Evolutionary conservation across 2,329 filamentous ascomycete genomes (phyloP).

Genomic region (Trichophyton schoenleinii): DNA sequence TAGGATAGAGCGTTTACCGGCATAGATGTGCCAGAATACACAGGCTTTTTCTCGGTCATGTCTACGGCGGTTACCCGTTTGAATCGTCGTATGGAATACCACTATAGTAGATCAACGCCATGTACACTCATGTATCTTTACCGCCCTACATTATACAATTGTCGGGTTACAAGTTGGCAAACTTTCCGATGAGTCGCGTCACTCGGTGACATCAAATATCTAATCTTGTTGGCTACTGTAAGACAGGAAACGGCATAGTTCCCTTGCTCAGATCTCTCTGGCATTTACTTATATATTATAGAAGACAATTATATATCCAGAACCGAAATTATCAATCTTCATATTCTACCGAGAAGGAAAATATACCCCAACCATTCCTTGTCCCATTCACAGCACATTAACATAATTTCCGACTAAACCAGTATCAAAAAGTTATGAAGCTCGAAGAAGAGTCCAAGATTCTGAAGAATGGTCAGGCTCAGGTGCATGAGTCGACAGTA

Average conservation of each 20-base stretch:
- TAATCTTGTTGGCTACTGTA: neutral
- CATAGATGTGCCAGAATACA: neutral
- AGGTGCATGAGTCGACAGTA: neutral
- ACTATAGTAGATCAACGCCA: neutral
- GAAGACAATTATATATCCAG: neutral
- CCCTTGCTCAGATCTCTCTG: neutral
- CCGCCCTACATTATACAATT: neutral
- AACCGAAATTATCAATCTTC: neutral
- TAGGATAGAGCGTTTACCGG: neutral
- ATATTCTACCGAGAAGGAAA: too few species aligned
- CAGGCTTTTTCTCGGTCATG: neutral
- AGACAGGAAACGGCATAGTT: neutral
- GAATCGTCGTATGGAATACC: neutral
- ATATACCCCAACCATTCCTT: neutral
- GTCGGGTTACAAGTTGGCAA: neutral
- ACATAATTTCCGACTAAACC: neutral
- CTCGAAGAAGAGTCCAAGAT: neutral
- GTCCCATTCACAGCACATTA: neutral
- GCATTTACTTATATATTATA: neutral
- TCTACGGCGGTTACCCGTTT: neutral
- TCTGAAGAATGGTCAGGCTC: neutral
- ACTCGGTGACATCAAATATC: neutral
- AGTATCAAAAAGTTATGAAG: neutral
- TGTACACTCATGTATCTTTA: neutral
- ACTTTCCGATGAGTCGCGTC: neutral